Conservation (phyloP, 306 rosid species). For the Carpinus viminea region DNA sequence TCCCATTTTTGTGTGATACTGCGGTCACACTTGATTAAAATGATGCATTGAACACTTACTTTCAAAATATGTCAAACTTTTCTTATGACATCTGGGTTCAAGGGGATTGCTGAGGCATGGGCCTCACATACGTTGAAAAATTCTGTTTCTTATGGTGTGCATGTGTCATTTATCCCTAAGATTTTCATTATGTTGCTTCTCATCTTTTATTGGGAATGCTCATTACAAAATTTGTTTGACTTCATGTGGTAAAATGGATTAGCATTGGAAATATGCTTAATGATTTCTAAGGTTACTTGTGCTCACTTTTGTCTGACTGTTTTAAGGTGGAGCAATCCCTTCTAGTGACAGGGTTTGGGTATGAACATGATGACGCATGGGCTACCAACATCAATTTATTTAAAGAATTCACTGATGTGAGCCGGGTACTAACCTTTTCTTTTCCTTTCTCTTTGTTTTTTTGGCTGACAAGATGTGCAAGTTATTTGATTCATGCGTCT, state of each 20-base stretch:
- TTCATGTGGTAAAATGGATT: conserved; percentile 2
- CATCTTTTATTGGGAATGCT: not conserved
- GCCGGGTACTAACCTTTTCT: conserved; percentile 67
- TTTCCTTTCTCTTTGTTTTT: not conserved
- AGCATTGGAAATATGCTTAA: conserved; percentile 3
- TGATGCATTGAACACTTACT: not conserved
- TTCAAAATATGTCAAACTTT: not conserved
- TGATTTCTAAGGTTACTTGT: not conserved
- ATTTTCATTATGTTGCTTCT: not conserved
- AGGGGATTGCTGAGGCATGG: not conserved
- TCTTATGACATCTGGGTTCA: not conserved
- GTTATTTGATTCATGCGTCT: conserved; percentile 12
- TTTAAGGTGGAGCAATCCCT: conserved; percentile 85
- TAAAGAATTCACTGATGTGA: conserved; percentile 89
- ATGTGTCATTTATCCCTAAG: not conserved
- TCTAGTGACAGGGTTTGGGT: conserved; percentile 95
- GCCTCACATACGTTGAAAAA: not conserved
- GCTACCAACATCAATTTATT: conserved; percentile 81
- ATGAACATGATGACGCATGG: conserved; percentile 96
- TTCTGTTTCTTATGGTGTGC: not conserved
- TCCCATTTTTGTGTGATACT: not conserved
- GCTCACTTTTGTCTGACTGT: conserved; percentile 16
- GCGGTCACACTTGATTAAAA: not conserved
- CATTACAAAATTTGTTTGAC: not conserved
- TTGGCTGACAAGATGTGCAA: conserved; percentile 4